A percentile compares a stretch with the other conserved stretches of the same genome.
These are phyloP conservation scores for Eutrema salsugineum DNA, from an alignment of 441 rosid species.

Conservation along the genomic window DNA sequence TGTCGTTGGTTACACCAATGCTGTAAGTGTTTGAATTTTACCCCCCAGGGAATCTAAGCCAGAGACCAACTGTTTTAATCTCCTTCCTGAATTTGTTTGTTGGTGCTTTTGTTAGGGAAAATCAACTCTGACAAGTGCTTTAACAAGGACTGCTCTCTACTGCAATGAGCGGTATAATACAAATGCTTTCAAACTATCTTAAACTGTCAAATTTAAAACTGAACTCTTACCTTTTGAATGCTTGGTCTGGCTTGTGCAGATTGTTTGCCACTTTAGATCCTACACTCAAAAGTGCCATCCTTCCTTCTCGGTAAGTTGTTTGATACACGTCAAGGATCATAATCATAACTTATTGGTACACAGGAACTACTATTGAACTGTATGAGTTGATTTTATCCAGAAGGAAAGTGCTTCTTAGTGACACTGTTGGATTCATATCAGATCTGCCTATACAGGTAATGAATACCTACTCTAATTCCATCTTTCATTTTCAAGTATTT, in stretches of 20 bases:
- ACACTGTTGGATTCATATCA: slow-evolving; percentile 96
- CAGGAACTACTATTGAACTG: neutral
- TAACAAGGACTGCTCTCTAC: slow-evolving; percentile 69
- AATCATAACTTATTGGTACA: neutral
- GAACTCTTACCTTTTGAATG: neutral
- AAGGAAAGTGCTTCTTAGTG: slow-evolving; percentile 81
- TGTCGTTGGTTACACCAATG: slow-evolving; percentile 95
- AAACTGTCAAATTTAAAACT: slow-evolving; percentile 4
- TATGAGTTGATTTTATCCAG: slow-evolving; percentile 35
- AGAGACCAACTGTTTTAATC: neutral
- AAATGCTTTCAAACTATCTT: slow-evolving; percentile 10
- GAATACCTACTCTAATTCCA: neutral
- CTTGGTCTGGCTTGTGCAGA: slow-evolving; percentile 35
- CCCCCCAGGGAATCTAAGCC: neutral
- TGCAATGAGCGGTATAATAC: slow-evolving; percentile 70
- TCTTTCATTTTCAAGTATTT: neutral
- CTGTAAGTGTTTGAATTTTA: slow-evolving; percentile 51
- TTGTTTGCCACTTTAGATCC: slow-evolving; percentile 90
- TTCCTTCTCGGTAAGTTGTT: slow-evolving; percentile 69
- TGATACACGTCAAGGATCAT: neutral
- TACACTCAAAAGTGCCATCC: slow-evolving; percentile 59
- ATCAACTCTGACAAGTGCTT: slow-evolving; percentile 74
- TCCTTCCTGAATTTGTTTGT: neutral
- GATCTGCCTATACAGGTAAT: slow-evolving; percentile 91
- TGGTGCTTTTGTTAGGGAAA: slow-evolving; percentile 54